phyloP scores from a whole-genome alignment of 78 protist species.

The Creolimax fragrantissima region DNA sequence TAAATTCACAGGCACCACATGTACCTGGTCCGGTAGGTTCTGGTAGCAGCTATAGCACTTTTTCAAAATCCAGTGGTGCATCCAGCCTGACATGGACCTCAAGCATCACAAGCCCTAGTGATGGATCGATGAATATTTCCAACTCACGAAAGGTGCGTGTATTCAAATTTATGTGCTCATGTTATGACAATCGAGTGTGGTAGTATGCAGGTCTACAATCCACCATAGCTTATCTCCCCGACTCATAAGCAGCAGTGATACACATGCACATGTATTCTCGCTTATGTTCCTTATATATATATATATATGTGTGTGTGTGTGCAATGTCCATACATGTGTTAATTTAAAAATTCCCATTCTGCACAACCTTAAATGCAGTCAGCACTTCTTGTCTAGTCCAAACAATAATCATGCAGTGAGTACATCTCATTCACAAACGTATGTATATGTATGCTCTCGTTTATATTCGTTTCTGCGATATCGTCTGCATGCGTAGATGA shows the following conservation, averaged over 20 bases:
- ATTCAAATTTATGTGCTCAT: not conserved
- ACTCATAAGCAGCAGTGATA: too few relatives aligned
- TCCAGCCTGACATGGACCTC: too few relatives aligned
- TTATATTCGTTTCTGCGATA: too few relatives aligned
- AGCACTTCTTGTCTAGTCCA: not conserved
- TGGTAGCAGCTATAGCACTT: too few relatives aligned
- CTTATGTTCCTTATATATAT: not conserved
- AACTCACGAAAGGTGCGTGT: too few relatives aligned
- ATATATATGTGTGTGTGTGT: not conserved
- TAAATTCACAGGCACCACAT: too few relatives aligned
- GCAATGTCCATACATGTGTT: not conserved
- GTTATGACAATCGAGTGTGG: not conserved
- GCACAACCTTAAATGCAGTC: not conserved
- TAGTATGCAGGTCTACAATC: not conserved
- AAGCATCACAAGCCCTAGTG: too few relatives aligned
- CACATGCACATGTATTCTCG: not conserved
- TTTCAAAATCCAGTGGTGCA: too few relatives aligned
- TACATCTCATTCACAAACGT: not conserved
- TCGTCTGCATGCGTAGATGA: too few relatives aligned
- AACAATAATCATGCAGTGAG: not conserved
- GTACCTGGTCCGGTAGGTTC: too few relatives aligned
- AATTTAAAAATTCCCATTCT: not conserved
- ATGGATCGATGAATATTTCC: too few relatives aligned
- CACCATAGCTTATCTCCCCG: too few relatives aligned
- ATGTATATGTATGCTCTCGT: not conserved